Conservation (phyloP, 495 filamentous ascomycete genomes). For the Xylaria venustula region DNA sequence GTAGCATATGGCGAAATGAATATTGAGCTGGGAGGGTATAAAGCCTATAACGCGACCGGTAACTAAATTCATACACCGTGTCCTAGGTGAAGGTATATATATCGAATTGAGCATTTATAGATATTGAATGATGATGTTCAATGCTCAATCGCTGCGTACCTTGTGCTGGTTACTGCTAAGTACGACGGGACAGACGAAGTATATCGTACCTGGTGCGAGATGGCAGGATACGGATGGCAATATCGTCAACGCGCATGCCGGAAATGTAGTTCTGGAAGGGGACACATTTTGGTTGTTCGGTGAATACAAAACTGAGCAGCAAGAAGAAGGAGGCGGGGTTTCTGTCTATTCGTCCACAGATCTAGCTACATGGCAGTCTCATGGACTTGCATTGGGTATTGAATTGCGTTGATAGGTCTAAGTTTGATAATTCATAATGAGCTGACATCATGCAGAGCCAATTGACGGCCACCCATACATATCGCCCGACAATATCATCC, state of each 20-base stretch:
- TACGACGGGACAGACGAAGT: conserved; percentile 29
- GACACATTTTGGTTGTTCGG: conserved; percentile 46
- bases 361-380: conserved; percentile 39
- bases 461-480: conserved; percentile 37
- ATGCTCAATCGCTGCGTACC: conserved; percentile 1
- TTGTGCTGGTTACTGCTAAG: conserved; percentile 17
- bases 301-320: conserved; percentile 43
- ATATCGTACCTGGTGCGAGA: conserved; percentile 45
- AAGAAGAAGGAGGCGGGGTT: conserved; percentile 43
- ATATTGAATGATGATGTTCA: conserved; percentile 14
- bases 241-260: conserved; percentile 45
- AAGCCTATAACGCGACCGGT: not conserved
- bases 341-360: conserved; percentile 42
- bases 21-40: not conserved
- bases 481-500: conserved; percentile 38
- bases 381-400: conserved; percentile 39
- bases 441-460: conserved; percentile 25
- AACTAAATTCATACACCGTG: not conserved
- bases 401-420: not conserved
- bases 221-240: conserved; percentile 43
- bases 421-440: not conserved
- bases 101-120: not conserved
- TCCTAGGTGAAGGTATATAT: not conserved
- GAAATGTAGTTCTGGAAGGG: conserved; percentile 33
- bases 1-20: conserved; percentile 1